Evolutionary conservation across 768 basidiomycete species (phyloP).

Genomic region (Amanita inopinata): DNA sequence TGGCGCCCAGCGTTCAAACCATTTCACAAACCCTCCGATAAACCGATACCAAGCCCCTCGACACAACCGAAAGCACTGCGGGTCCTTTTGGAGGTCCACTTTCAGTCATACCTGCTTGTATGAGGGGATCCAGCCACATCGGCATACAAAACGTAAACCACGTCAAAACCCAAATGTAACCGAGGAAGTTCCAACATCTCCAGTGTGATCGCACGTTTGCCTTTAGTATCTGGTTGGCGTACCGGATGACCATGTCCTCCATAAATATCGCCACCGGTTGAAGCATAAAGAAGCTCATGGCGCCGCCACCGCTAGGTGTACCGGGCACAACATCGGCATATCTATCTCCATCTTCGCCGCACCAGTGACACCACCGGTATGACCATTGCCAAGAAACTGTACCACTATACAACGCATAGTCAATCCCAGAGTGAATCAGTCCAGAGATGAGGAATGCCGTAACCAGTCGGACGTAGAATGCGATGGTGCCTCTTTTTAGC

Average conservation of each 20-base stretch:
- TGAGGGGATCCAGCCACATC: conserved; percentile 18
- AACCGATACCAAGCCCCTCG: background rate
- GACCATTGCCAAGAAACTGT: background rate
- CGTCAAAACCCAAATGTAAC: conserved; percentile 17
- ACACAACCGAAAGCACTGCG: background rate
- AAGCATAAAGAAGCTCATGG: conserved; percentile 24
- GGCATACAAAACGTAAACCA: conserved; percentile 19
- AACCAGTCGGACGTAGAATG: conserved; percentile 14
- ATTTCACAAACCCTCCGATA: too few species aligned
- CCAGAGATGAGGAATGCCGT: conserved; percentile 24
- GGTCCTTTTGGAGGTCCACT: conserved; percentile 3
- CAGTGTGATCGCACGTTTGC: conserved; percentile 4
- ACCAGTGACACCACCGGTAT: background rate
- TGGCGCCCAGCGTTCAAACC: too few species aligned
- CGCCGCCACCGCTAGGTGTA: conserved; percentile 12
- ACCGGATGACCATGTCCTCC: conserved; percentile 16
- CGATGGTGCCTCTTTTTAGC: conserved; percentile 10
- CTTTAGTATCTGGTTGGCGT: background rate
- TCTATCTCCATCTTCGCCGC: conserved; percentile 2
- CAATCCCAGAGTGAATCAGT: conserved; percentile 23
- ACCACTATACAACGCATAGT: conserved; percentile 21
- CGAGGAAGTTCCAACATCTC: conserved; percentile 14
- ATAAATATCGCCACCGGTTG: conserved; percentile 24
- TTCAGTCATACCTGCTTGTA: conserved; percentile 14
- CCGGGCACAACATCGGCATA: background rate